phyloP scores from a whole-genome alignment of 768 basidiomycete genomes.

The Gloeopeniophorella convolvens region DNA sequence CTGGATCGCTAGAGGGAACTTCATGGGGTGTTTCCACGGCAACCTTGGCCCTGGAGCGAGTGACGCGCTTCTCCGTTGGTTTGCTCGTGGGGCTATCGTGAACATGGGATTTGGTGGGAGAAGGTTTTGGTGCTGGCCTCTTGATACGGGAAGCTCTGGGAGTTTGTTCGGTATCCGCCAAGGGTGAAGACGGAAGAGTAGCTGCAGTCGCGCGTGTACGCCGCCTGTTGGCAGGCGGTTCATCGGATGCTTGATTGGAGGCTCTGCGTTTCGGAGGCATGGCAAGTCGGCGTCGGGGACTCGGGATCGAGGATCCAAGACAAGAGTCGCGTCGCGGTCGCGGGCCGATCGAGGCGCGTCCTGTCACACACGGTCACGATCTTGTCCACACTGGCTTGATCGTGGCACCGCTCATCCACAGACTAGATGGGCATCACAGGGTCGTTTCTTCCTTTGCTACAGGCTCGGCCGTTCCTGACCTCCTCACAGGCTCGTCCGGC shows the following conservation, averaged over 20 bases:
- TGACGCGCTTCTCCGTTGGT: background rate
- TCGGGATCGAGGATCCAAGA: too few relatives aligned
- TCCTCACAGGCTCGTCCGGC: slow-evolving; percentile 56
- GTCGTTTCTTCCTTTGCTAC: background rate
- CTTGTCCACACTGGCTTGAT: too few relatives aligned
- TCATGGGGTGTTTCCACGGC: background rate
- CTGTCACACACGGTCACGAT: background rate
- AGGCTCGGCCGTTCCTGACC: background rate
- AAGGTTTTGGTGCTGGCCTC: background rate
- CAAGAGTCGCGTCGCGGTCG: background rate
- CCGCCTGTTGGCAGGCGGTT: slow-evolving; percentile 19
- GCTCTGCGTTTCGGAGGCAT: slow-evolving; percentile 33
- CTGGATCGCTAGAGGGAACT: background rate
- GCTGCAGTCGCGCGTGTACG: slow-evolving; percentile 18
- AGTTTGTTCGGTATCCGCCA: background rate
- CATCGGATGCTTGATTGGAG: slow-evolving; percentile 6
- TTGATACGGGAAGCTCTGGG: background rate
- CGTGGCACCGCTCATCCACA: too few relatives aligned
- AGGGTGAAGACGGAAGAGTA: slow-evolving; percentile 1
- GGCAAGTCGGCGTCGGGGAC: background rate
- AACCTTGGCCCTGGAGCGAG: slow-evolving; percentile 6
- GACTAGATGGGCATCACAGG: slow-evolving; percentile 24
- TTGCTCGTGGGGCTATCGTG: slow-evolving; percentile 1
- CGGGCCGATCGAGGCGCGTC: background rate
- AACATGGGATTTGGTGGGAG: background rate